phyloP scores from a whole-genome alignment of 2,329 filamentous ascomycete species.

The Trichoderma sp. region DNA sequence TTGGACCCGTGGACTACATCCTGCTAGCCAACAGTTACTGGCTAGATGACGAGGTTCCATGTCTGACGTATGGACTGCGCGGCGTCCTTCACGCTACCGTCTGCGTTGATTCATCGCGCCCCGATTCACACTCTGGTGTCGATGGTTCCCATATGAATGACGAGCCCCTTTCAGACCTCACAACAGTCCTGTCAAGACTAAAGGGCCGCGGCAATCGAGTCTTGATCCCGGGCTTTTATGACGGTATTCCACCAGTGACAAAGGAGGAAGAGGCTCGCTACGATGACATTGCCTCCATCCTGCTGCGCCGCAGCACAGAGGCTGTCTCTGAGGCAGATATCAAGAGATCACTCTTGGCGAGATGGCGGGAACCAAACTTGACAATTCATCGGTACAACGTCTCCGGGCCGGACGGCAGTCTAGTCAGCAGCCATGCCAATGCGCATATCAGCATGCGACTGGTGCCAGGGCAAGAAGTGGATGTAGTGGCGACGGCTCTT shows the following conservation, averaged over 20 bases:
- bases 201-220: constrained; percentile 79
- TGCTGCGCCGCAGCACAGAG: constrained; percentile 69
- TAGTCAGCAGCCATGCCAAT: constrained; percentile 86
- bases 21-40: constrained; percentile 97
- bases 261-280: constrained; percentile 76
- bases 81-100: constrained; percentile 93
- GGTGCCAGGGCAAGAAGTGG: constrained; percentile 88
- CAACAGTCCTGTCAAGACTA: constrained; percentile 75
- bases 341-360: constrained; percentile 81
- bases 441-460: constrained; percentile 87
- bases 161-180: constrained; percentile 88
- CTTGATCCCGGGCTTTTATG: constrained; percentile 84
- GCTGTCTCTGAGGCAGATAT: constrained; percentile 62
- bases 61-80: constrained; percentile 88
- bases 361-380: constrained; percentile 92
- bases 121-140: constrained; percentile 94
- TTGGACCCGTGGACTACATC: constrained; percentile 91
- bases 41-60: constrained; percentile 94
- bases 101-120: constrained; percentile 78
- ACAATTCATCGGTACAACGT: constrained; percentile 93
- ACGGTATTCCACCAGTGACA: constrained; percentile 73
- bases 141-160: constrained; percentile 88
- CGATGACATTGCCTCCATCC: constrained; percentile 74
- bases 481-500: constrained; percentile 68
- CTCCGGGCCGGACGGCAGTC: constrained; percentile 84